Percentiles rank a stretch among this genome's conserved stretches.
These are phyloP conservation scores for Fraxinus nigra DNA, from an alignment of 305 asterid species.

Conservation along the genomic window DNA sequence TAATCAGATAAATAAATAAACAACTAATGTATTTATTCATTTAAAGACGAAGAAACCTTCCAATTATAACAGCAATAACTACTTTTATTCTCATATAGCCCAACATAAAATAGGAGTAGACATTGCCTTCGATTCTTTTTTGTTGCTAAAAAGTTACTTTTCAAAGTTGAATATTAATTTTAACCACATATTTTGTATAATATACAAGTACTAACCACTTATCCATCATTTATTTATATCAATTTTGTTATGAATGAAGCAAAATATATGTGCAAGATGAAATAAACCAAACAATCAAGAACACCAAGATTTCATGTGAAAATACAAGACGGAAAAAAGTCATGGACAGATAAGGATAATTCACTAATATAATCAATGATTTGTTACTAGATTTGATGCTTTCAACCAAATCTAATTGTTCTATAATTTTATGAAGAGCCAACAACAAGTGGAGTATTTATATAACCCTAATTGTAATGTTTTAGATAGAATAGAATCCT, in stretches of 20 bases:
- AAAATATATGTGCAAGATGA: no score
- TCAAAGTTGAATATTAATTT: no score
- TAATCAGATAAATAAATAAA: background rate
- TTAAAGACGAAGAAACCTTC: background rate
- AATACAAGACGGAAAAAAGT: no score
- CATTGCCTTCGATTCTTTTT: background rate
- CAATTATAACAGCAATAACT: background rate
- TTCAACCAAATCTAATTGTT: background rate
- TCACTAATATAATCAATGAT: background rate
- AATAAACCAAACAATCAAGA: no score
- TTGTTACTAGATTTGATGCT: background rate
- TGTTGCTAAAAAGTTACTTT: background rate
- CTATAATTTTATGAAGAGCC: background rate
- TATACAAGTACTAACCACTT: no score
- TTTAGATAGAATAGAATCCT: background rate
- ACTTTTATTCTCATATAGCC: background rate
- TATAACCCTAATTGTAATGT: background rate
- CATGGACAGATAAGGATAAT: background rate
- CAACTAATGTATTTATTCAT: background rate
- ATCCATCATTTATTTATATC: no score
- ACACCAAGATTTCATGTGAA: no score
- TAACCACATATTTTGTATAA: background rate
- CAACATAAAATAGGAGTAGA: background rate
- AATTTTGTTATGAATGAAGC: no score
- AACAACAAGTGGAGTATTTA: background rate